These are phyloP conservation scores for Daldinia caldariorum DNA, from an alignment of 495 filamentous ascomycete species.

Conservation along the genomic window DNA sequence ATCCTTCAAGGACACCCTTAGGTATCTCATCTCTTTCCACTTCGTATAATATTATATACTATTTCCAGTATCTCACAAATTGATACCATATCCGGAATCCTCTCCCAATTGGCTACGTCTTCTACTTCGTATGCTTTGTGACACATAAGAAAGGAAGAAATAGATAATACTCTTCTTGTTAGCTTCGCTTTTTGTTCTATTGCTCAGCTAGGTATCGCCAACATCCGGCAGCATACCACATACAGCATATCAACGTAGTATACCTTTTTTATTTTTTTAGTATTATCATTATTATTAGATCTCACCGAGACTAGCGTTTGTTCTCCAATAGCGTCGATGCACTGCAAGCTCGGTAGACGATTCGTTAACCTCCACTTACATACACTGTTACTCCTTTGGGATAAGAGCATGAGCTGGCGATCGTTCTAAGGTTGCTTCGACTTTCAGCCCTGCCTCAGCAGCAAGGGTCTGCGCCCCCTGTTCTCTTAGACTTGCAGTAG, in stretches of 20 bases:
- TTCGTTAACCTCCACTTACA: constrained; percentile 10
- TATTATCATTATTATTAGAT: constrained; percentile 25
- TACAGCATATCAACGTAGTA: background rate
- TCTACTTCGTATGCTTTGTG: background rate
- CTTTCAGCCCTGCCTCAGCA: constrained; percentile 42
- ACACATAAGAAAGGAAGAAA: background rate
- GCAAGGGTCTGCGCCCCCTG: constrained; percentile 27
- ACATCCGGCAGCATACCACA: background rate
- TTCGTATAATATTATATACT: background rate
- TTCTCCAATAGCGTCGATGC: constrained; percentile 25
- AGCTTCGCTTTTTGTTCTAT: constrained; percentile 16
- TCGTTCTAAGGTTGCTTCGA: constrained; percentile 29
- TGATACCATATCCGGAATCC: background rate
- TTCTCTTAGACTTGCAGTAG: constrained; percentile 32
- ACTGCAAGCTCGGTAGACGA: constrained; percentile 27
- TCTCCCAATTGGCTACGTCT: background rate
- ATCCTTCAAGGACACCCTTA: background rate
- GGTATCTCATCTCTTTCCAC: background rate
- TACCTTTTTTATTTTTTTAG: background rate
- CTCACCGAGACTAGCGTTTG: constrained; percentile 19
- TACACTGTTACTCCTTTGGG: constrained; percentile 14
- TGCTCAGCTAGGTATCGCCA: constrained; percentile 1
- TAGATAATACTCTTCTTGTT: constrained; percentile 11
- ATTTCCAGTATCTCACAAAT: background rate
- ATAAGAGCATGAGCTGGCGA: constrained; percentile 35